These are phyloP conservation scores for Tremellales sp. DNA, from an alignment of 1,284 basidiomycete genomes.

Conservation along the genomic window DNA sequence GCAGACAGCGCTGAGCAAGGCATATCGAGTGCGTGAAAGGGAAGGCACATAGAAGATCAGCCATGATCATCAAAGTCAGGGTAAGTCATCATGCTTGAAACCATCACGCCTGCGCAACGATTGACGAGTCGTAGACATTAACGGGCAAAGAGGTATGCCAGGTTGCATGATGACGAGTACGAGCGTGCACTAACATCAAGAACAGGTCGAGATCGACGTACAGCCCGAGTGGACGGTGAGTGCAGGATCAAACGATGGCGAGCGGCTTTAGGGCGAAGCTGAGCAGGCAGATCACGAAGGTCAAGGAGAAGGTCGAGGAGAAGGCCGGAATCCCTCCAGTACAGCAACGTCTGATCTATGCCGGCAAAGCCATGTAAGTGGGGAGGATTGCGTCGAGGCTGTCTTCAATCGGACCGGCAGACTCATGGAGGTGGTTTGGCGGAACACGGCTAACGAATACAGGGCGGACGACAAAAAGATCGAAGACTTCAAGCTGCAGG, in stretches of 20 bases:
- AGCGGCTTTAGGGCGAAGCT: neutral
- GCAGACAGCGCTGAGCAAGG: no score
- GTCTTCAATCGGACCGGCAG: neutral
- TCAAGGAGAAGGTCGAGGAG: constrained; percentile 99
- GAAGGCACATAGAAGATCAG: no score
- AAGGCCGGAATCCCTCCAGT: constrained; percentile 97
- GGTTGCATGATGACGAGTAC: neutral
- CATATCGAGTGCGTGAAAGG: no score
- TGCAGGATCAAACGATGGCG: constrained; percentile 3
- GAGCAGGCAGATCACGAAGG: constrained; percentile 69
- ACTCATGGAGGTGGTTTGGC: no score
- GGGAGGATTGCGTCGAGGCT: no score
- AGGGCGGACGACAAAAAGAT: constrained; percentile 82
- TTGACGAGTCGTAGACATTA: constrained; percentile 30
- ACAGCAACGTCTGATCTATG: constrained; percentile 93
- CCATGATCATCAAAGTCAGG: constrained; percentile 50
- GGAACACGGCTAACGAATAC: constrained; percentile 37
- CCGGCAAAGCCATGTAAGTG: constrained; percentile 90
- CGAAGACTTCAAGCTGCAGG: constrained; percentile 71
- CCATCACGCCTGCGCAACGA: neutral
- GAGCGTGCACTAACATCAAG: constrained; percentile 1
- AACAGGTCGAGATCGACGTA: constrained; percentile 76
- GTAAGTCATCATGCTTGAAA: constrained; percentile 31
- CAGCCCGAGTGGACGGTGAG: constrained; percentile 82
- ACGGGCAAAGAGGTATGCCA: constrained; percentile 43